Base-by-base conservation (phyloP, 805 yeast species). In the Yamadazyma sp. region DNA sequence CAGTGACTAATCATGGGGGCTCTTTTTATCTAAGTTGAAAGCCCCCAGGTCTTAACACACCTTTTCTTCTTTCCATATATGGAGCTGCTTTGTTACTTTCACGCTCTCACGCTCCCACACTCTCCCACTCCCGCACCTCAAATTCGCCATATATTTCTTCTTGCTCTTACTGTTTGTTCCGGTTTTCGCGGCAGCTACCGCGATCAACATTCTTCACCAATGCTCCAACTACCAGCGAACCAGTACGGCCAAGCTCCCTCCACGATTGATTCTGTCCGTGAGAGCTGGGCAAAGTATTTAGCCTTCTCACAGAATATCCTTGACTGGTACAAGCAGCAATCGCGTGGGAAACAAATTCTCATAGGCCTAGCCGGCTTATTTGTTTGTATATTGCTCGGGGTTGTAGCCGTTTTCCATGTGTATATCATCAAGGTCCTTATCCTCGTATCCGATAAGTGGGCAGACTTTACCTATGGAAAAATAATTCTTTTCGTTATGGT, bases 401-500 rank as follows among this genome's bases (percentile, higher is more conserved):
- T 18, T 9, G 11, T 37, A 6, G 18, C 57, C 2, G 45, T 67
- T 2, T 67, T 67, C 53, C 73, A 73, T 48, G 50, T 52, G 14
- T 43, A 40, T 8, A 40, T 75, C 14, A 50, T 77, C 3, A 44
- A 59, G 6, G 47, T 57, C 14, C 50, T 77, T 42, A 71, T 73
- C 1, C 43, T 43, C 0, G 39, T 70, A 3, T 70, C 86, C 0
- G 72, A 77, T 34, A 53, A 57, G n/a, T 70, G 80, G 66, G 47
- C 53, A 19, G 53, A 55, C 1, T 56, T 67, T 31, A 53, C 50
- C 13, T 63, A 56, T 27, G 78, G 82, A 0, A 60, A 64, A 9
- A 41, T 71, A 3, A 46, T 78, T 0, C 53, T 90, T 40, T 73
- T 80, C 35, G 12, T 59, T 3, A 56, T 82, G 31, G 60, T 89